These are phyloP conservation scores for Mucor mucedo DNA, from an alignment of 371 early-diverging fungal species.

Conservation along the genomic window DNA sequence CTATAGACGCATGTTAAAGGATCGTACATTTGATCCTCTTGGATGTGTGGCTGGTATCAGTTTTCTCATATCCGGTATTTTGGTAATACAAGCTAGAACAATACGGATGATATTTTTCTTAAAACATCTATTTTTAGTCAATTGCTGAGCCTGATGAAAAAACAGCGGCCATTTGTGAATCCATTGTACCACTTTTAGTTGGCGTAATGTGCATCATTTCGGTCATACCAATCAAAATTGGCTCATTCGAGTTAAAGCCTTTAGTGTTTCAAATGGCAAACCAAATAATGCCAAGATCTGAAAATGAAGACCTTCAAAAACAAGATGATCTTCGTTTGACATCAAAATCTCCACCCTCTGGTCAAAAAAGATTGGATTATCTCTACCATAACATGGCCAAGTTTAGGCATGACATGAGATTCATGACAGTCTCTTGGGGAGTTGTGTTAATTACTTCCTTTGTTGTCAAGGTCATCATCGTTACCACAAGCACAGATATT, in stretches of 20 bases:
- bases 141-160: slow-evolving; percentile 47
- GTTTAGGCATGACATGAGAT: slow-evolving; percentile 50
- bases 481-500: slow-evolving; percentile 36
- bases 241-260: slow-evolving; percentile 41
- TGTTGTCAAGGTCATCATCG: slow-evolving; percentile 45
- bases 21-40: slow-evolving; percentile 30
- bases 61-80: slow-evolving; percentile 38
- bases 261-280: slow-evolving; percentile 42
- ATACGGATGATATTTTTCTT: neutral
- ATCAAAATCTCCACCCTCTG: slow-evolving; percentile 5
- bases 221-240: slow-evolving; percentile 42
- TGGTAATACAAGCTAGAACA: slow-evolving; percentile 24
- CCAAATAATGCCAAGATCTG: slow-evolving; percentile 51
- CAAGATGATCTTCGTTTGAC: slow-evolving; percentile 35
- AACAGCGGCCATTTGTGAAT: slow-evolving; percentile 41
- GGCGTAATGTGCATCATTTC: slow-evolving; percentile 47
- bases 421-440: slow-evolving; percentile 55
- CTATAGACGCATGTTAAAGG: slow-evolving; percentile 36
- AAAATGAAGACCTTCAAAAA: slow-evolving; percentile 29
- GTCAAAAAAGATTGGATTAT: slow-evolving; percentile 27
- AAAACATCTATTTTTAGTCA: slow-evolving; percentile 27
- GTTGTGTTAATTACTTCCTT: slow-evolving; percentile 38
- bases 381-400: slow-evolving; percentile 41
- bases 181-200: slow-evolving; percentile 41
- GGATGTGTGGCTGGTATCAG: slow-evolving; percentile 38